Evolutionary conservation across 1,139 yeast genomes (phyloP), one percentile per base, ranked within the genome.

Genomic region (Yarrowia galli): DNA sequence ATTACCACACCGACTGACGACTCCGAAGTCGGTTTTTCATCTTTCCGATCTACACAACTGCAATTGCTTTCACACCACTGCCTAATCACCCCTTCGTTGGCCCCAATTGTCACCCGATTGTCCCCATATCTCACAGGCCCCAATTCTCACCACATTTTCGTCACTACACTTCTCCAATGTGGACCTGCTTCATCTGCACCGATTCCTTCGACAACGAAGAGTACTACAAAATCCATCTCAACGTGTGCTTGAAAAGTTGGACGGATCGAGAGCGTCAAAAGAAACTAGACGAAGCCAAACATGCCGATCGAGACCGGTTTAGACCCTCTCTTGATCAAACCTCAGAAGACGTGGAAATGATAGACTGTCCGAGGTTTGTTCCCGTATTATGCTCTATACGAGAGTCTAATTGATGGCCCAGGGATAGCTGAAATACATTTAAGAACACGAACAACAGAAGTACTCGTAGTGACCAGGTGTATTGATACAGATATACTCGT

Each of bases 131-230:
- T n/a, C n/a, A n/a, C n/a, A n/a, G n/a, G n/a, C n/a, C 15, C 36
- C 13, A 9, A 36, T 36, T 38, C 45, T 6, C 45, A 2, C 22
- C 22, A 4, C 43, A 40, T n/a, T 16, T 15, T 36, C 18, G 40
- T 16, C n/a, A 9, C 40, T n/a, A n/a, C 22, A 22, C 45, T 40
- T 22, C 20, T 40, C 45, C 2, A n/a, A 40, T 15, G 32, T 43
- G 48, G 48, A 43, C 16, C 28, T 43, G 48, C 48, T 43, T 43
- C 48, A 43, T 43, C 48, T 43, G 48, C 48, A 20, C 25, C n/a
- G 13, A 13, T 13, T 9, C 2, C 23, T 16, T 20, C 28, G 13
- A 22, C 3, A 13, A 20, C 25, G 28, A 43, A 22, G 48, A 12
- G 8, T 16, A 43, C 48, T 43, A 43, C 48, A 43, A 43, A 43